These are phyloP conservation scores for Phytophthora hibernalis DNA, from an alignment of 352 stramenopile genomes.

Conservation along the genomic window DNA sequence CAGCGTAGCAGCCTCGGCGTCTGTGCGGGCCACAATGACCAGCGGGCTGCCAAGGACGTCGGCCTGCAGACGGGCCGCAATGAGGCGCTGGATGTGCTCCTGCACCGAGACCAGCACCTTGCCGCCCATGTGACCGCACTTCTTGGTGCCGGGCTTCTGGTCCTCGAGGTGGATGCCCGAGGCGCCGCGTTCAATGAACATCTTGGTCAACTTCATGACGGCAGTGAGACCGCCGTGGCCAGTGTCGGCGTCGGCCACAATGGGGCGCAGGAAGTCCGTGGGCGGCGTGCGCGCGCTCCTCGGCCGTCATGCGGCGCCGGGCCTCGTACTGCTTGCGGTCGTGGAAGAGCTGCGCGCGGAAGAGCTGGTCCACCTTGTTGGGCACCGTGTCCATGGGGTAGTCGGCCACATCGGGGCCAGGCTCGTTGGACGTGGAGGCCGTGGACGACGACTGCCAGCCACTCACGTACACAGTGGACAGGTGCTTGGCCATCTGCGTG, in stretches of 20 bases:
- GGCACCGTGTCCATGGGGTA: slow-evolving; percentile 99
- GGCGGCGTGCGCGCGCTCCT: slow-evolving; percentile 79
- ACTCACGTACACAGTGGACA: slow-evolving; percentile 97
- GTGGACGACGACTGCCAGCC: slow-evolving; percentile 98
- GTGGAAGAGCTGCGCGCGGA: slow-evolving; percentile 97
- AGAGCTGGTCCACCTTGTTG: slow-evolving; percentile 98
- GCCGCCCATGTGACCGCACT: slow-evolving; percentile 99
- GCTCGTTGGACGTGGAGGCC: slow-evolving; percentile 96
- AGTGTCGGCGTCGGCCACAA: slow-evolving; percentile 98
- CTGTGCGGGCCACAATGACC: slow-evolving; percentile 97
- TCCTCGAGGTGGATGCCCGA: slow-evolving; percentile 99
- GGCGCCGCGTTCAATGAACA: slow-evolving; percentile 98
- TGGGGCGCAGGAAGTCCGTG: slow-evolving; percentile 97
- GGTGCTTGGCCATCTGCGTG: slow-evolving; percentile 94
- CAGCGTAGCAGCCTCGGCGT: slow-evolving; percentile 97
- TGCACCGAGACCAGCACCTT: slow-evolving; percentile 98
- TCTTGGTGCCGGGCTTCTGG: slow-evolving; percentile 99
- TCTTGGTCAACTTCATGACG: slow-evolving; percentile 99
- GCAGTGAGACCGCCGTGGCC: slow-evolving; percentile 96
- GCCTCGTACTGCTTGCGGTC: slow-evolving; percentile 97
- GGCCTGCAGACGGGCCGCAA: slow-evolving; percentile 95
- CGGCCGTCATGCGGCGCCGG: slow-evolving; percentile 79
- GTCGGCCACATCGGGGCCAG: slow-evolving; percentile 96
- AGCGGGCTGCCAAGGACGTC: slow-evolving; percentile 96
- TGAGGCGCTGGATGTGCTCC: slow-evolving; percentile 97